phyloP scores from a whole-genome alignment of 331 rosid species.

The Telfairia occidentalis region DNA sequence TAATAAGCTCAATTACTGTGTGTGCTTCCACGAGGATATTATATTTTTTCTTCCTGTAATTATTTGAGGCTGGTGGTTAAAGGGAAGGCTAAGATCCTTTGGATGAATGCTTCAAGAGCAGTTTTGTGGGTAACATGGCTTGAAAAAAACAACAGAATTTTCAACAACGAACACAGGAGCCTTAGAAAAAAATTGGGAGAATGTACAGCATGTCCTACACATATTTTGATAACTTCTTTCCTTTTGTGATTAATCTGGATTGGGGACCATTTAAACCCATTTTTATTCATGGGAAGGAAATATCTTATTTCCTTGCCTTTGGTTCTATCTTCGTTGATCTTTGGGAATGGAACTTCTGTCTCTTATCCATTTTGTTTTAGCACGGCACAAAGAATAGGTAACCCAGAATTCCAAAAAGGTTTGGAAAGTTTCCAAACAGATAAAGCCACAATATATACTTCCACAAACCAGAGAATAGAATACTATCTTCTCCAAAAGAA shows the following conservation, averaged over 20 bases:
- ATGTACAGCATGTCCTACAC: too few relatives aligned
- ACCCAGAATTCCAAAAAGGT: neutral
- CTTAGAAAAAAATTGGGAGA: too few relatives aligned
- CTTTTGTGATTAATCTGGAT: neutral
- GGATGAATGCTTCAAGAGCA: neutral
- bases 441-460: neutral
- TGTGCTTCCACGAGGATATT: neutral
- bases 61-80: neutral
- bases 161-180: too few relatives aligned
- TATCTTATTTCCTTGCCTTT: neutral
- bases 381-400: neutral
- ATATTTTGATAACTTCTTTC: too few relatives aligned
- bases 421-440: neutral
- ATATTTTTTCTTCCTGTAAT: neutral
- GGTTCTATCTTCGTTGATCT: neutral
- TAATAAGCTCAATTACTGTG: neutral
- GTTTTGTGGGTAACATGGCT: neutral
- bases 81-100: neutral
- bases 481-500: neutral
- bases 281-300: neutral
- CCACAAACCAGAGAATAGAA: neutral
- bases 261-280: neutral
- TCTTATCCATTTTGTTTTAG: neutral
- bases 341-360: neutral
- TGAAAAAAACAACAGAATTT: neutral